Base-by-base conservation (phyloP, 1,284 basidiomycete genomes). In the Ceratobasidium sp. region DNA sequence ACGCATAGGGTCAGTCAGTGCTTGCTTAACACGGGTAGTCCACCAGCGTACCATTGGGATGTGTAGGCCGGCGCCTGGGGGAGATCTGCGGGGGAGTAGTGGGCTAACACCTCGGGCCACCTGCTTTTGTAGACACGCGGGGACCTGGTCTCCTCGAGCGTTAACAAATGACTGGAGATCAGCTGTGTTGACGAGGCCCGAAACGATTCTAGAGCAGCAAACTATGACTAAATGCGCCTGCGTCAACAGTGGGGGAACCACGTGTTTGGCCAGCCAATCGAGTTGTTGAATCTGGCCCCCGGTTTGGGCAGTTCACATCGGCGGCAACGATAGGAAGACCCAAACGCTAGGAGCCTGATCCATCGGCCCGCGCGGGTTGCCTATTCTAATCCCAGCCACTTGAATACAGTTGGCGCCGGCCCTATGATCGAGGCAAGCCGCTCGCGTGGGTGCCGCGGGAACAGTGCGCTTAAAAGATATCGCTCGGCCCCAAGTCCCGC, bases 81-180 rank as follows among this genome's bases (percentile, higher is more conserved):
- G 35, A 38, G 14, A 57, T 62, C 64, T 50, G 73, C 41, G 73
- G 52, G 50, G 50, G 35, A 54, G 41, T 66, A 35, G 48, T 27
- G 52, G 35, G 20, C 46, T 38, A 38, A 23, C 35, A 30, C 52
- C 33, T 41, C 41, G 65, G 41, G 16, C 52, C 35, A 41, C 38
- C n/a, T 52, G 60, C 73, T 66, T 76, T 76, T 76, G 73, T 65
- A 76, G 62, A 23, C 62, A 12, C n/a, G 20, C 62, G 57, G 64
- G 73, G 73, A 54, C 62, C 50, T 10, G 38, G 18, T 6, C 73
- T 60, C 46, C 60, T 57, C 41, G 41, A 65, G 52, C 38, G 23
- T 44, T 44, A 30, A 33, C 71, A 54, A 65, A 74, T 74, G 48
- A 65, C 71, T 74, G 71, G n/a, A 20, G 71, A 74, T 74, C 71